Evolutionary conservation across 148 eudicot genomes (phyloP).

Genomic region (Vaccinium vitisidaea): DNA sequence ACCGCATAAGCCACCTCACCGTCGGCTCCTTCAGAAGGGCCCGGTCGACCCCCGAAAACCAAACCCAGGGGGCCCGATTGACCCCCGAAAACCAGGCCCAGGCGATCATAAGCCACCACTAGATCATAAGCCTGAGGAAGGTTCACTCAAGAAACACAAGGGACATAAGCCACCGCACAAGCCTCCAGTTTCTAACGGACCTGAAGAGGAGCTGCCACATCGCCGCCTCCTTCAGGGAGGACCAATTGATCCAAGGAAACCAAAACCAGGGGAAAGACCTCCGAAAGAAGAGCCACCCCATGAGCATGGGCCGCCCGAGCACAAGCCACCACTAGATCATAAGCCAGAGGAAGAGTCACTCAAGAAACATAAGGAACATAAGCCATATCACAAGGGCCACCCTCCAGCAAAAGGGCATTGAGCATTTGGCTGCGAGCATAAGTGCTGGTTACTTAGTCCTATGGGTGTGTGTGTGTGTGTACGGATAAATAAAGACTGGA

Average conservation of each 20-base stretch:
- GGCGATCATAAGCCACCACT: not conserved
- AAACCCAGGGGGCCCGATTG: not conserved
- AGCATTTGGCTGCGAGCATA: not conserved
- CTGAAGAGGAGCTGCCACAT: not conserved
- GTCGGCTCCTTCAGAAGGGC: slow-evolving; percentile 18
- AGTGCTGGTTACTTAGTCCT: not conserved
- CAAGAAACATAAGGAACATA: not conserved
- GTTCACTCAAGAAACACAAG: not conserved
- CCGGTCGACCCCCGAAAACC: not conserved
- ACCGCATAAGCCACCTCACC: not conserved
- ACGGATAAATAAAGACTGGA: not conserved
- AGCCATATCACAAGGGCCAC: not conserved
- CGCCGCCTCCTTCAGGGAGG: too few relatives aligned
- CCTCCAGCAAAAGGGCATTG: not conserved
- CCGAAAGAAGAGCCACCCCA: not conserved
- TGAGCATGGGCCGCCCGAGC: not conserved
- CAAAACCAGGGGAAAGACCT: not conserved
- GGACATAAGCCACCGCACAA: not conserved
- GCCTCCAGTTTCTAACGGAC: not conserved
- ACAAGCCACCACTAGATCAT: not conserved
- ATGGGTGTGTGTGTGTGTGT: not conserved
- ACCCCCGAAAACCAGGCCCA: not conserved
- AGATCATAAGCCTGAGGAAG: not conserved
- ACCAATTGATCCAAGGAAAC: too few relatives aligned
- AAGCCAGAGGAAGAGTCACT: not conserved